phyloP scores from a whole-genome alignment of 352 stramenopile species.

The Peronospora destructor region DNA sequence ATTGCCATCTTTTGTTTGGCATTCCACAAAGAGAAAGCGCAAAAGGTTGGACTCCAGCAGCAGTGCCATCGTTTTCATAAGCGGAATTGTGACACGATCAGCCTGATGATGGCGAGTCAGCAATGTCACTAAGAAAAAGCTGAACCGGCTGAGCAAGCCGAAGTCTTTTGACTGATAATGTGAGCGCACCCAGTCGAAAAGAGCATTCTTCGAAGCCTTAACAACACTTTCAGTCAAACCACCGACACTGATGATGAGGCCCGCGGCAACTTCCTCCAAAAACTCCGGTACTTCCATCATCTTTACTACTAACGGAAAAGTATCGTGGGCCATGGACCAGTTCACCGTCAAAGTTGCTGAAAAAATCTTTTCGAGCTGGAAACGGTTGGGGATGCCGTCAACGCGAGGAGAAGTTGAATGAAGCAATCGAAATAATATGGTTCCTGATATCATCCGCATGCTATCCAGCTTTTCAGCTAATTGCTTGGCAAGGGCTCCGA shows the following conservation, averaged over 20 bases:
- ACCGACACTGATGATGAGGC: slow-evolving; percentile 92
- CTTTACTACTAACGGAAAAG: slow-evolving; percentile 87
- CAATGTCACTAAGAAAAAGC: slow-evolving; percentile 60
- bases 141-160: slow-evolving; percentile 53
- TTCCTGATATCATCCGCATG: slow-evolving; percentile 85
- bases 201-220: slow-evolving; percentile 57
- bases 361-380: slow-evolving; percentile 67
- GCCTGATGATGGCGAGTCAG: slow-evolving; percentile 53
- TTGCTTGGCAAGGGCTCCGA: slow-evolving; percentile 89
- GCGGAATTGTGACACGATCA: slow-evolving; percentile 77
- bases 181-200: slow-evolving; percentile 55
- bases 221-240: slow-evolving; percentile 93
- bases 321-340: slow-evolving; percentile 80
- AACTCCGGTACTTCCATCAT: slow-evolving; percentile 86
- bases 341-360: slow-evolving; percentile 51
- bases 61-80: slow-evolving; percentile 83
- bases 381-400: slow-evolving; percentile 68
- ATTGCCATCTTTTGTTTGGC: slow-evolving; percentile 20
- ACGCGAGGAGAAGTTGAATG: slow-evolving; percentile 55
- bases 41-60: slow-evolving; percentile 62
- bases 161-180: slow-evolving; percentile 58
- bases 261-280: slow-evolving; percentile 74
- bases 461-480: slow-evolving; percentile 94
- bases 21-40: slow-evolving; percentile 47
- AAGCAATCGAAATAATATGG: slow-evolving; percentile 84